Evolutionary conservation across 768 basidiomycete genomes (phyloP), one percentile per base, ranked within the genome.

Genomic region (Hysterangium stoloniferum): DNA sequence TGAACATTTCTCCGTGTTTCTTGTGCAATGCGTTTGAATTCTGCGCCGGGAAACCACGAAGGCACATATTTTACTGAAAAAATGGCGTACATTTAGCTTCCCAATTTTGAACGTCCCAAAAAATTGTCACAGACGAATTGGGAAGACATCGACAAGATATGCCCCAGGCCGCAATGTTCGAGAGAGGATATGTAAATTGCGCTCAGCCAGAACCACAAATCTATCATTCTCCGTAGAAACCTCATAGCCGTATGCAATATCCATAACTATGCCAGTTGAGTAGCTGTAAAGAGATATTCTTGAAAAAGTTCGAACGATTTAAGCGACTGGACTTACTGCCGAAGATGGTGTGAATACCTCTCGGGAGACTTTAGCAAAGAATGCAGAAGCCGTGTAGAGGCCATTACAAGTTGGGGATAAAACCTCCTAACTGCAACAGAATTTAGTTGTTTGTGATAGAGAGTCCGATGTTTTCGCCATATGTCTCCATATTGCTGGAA

Each of bases 41-140:
- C 52, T 6, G 69, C 67, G 2, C 69, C 68, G 6, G 73, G 71
- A 43, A 70, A 54, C 70, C 71, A 73, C n/a, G 59, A 64, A 56
- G 54, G 53, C 19, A 65, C 29, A 44, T 62, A 38, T 37, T 52
- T 58, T 8, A 68, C 61, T 57, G 13, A 6, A 12, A n/a, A n/a
- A n/a, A n/a, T n/a, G n/a, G n/a, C n/a, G n/a, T n/a, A n/a, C n/a
- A n/a, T n/a, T n/a, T n/a, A n/a, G n/a, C n/a, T n/a, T n/a, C n/a
- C n/a, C n/a, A n/a, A n/a, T n/a, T n/a, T n/a, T n/a, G n/a, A n/a
- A n/a, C n/a, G n/a, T n/a, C n/a, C n/a, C n/a, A n/a, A n/a, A n/a
- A n/a, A n/a, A n/a, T n/a, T n/a, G n/a, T 24, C 8, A 48, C 47
- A 24, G 13, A 48, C 47, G 20, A 6, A 15, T 24, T 7, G 47